phyloP scores from a whole-genome alignment of 2,329 filamentous ascomycete species.

The Cercospora citrullina region DNA sequence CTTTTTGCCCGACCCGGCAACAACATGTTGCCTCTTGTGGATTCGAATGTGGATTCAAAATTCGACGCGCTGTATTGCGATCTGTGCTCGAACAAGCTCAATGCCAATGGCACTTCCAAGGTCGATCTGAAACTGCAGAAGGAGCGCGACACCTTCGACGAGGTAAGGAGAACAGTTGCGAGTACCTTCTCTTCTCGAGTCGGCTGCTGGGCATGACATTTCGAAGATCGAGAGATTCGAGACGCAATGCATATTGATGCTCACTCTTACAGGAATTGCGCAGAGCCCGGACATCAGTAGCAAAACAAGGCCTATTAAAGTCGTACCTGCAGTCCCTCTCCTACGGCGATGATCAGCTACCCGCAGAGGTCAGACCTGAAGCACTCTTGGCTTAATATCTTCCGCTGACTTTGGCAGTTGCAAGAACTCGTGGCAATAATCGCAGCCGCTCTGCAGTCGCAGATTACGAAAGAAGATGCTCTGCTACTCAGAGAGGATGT shows the following conservation, averaged over 20 bases:
- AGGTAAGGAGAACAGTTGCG: constrained; percentile 33
- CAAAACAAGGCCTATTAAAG: constrained; percentile 40
- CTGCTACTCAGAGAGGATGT: constrained; percentile 45
- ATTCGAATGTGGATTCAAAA: constrained; percentile 40
- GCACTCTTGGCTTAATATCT: not conserved
- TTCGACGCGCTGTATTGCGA: constrained; percentile 50
- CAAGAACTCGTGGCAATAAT: constrained; percentile 47
- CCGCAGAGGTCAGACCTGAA: constrained; percentile 39
- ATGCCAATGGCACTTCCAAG: constrained; percentile 47
- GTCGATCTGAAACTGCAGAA: constrained; percentile 45
- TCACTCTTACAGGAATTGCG: constrained; percentile 39
- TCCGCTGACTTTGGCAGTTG: constrained; percentile 31
- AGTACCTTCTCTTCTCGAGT: not conserved
- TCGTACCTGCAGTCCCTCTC: constrained; percentile 40
- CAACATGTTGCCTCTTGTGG: constrained; percentile 8
- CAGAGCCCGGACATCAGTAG: constrained; percentile 38
- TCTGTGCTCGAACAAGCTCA: constrained; percentile 45
- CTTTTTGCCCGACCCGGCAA: not conserved
- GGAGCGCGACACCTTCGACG: constrained; percentile 43
- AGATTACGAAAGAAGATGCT: constrained; percentile 41
- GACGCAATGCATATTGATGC: not conserved
- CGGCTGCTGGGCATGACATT: not conserved
- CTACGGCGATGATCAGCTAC: constrained; percentile 40
- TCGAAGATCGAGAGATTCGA: not conserved
- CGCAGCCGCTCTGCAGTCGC: constrained; percentile 43